A percentile compares a stretch with the other conserved stretches of the same genome.
phyloP scores from a whole-genome alignment of 805 yeast genomes.

The Hanseniaspora valbyensis region DNA sequence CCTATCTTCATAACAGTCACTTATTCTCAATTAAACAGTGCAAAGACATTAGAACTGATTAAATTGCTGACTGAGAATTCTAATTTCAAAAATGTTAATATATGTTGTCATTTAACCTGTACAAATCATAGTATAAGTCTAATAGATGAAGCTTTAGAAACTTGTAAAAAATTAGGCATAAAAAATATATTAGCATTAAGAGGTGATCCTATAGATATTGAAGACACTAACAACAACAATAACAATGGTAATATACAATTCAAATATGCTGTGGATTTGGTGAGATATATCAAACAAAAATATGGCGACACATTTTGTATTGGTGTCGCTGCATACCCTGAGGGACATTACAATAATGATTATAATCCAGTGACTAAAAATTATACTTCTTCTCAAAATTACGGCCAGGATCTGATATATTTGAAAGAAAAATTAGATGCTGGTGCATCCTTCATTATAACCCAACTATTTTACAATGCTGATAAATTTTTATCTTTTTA shows the following conservation, averaged over 20 bases:
- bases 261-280: conserved; percentile 74
- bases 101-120: conserved; percentile 90
- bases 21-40: conserved; percentile 97
- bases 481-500: conserved; percentile 63
- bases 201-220: conserved; percentile 79
- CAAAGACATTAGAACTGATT: conserved; percentile 76
- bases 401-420: conserved; percentile 60
- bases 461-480: conserved; percentile 87
- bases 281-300: conserved; percentile 56
- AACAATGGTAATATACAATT: conserved; percentile 37
- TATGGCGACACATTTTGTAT: conserved; percentile 78
- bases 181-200: conserved; percentile 82
- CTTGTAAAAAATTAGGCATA: conserved; percentile 68
- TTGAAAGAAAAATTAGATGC: conserved; percentile 78
- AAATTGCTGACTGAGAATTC: conserved; percentile 37
- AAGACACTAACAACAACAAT: conserved; percentile 38
- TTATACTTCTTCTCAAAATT: conserved; percentile 40
- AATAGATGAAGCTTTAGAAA: conserved; percentile 65
- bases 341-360: conserved; percentile 68
- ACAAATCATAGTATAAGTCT: conserved; percentile 74
- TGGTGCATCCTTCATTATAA: conserved; percentile 88
- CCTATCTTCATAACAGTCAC: conserved; percentile 88
- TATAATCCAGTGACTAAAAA: conserved; percentile 20
- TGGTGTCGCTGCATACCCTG: conserved; percentile 97
- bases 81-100: conserved; percentile 63